Evolutionary conservation across 73 alveolate species (phyloP), one percentile per base, ranked within the genome.

Genomic region (Tetrahymena elliotti): DNA sequence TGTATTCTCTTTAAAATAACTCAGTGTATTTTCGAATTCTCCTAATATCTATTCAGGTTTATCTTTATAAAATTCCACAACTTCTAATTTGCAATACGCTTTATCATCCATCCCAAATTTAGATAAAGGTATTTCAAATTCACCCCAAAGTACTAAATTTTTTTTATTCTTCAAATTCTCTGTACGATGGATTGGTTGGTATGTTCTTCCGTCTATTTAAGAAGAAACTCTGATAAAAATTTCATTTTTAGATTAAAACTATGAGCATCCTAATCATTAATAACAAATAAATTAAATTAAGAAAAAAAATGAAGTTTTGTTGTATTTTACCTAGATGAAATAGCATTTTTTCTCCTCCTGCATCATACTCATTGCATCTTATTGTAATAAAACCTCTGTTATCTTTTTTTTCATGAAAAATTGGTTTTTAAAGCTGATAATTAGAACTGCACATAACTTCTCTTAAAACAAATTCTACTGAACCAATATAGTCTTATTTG

Each of bases 381-480:
- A 53, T 52, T 93, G 83, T 88, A 41, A 54, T n/a, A 35, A 92
- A 38, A 84, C 97, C 93, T 93, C 40, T 94, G 33, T 54, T 92
- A 53, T 82, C 95, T 54, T 84, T 83, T 27, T 93, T 95, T 54
- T 83, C 83, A 94, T 97, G 96, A 38, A 93, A 93, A 22, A 97
- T 83, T 18, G 98, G 95, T 35, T 84, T 93, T 40, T 84, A 82
- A 16, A 97, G 82, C 83, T 93, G 84, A 37, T 96, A 95, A 12
- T 94, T 41, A 20, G 96, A 93, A 18, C 98, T 88, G 31, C 98
- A 95, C 38, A 98, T 98, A 20, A 98, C 94, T 68, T 98, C 98
- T 93, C 96, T 98, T 4, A 98, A 53, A 36, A 53, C 94, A 82
- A 97, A 96, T 53, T 96, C 98, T n/a, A 53, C 96, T 83, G 94